Evolutionary conservation across 768 basidiomycete species (phyloP), one percentile per base, ranked within the genome.

Genomic region (Pholiota microspora): DNA sequence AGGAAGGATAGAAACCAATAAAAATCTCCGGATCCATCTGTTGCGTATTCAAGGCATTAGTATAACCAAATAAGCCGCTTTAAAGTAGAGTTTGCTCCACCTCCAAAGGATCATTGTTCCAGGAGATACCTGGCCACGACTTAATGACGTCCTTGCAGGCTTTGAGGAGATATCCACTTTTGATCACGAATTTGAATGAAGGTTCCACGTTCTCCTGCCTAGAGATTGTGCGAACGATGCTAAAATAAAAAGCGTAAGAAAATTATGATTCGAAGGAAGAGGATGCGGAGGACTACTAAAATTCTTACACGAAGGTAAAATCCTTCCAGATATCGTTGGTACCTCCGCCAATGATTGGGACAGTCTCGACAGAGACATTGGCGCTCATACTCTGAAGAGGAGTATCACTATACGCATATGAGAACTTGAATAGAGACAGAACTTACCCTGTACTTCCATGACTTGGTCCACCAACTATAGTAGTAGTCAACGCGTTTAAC

Each of bases 401-500:
- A n/a, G 15, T 9, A 49, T 40, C 29, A 58, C 12, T 4, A 45
- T 7, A 21, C 55, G 36, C 50, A 34, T 23, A 6, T 12, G 36
- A 7, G 3, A 2, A 46, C 10, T 8, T 8, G 3, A 25, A 16
- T 9, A 42, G 1, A 9, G 36, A 16, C 32, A 46, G 9, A 3
- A 51, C 69, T 21, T 63, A 79, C 79, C 59, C 71, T 69, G 61
- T 85, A 84, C 67, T 81, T 83, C 82, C 82, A 84, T 16, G 67
- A 63, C 62, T 77, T 81, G 28, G 72, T 71, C 82, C 82, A 83
- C 56, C 73, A 68, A 62, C 79, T 82, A 64, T 79, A 84, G 59
- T 82, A 84, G 59, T 79, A 72, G 62, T 84, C 84, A 40, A 84
- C 77, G 1, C 80, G 79, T 63, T 84, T 84, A 64, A 84, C 69